Base-by-base conservation (phyloP, 2,329 filamentous ascomycete species). In the Lasiodiplodia gonubiensis region DNA sequence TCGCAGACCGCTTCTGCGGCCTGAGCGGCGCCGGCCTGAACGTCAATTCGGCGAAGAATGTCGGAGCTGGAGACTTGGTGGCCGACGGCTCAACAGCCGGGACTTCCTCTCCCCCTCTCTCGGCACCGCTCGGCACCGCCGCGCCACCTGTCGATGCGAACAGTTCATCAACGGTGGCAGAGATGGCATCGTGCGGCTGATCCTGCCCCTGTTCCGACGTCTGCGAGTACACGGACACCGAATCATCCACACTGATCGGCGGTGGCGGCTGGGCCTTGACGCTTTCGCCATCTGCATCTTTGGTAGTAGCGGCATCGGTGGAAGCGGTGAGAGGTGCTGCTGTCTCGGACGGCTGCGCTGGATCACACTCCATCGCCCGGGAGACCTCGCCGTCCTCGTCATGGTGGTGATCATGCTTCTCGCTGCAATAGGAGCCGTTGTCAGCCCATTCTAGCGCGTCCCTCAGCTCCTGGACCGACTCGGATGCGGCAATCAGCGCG, bases 381-480 rank as follows among this genome's bases (percentile, higher is more conserved):
- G 35, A 2, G 51, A 54, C 12, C 8, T 33, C 27, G 27, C 5
- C 35, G 27, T 54, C 51, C 7, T 54, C 25, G 27, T 30, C 51
- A 16, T 11, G 11, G 11, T 4, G 25, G 51, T 54, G 4, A n/a
- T 8, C 11, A 2, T 25, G 16, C 30, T 30, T 30, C 2, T 53
- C n/a, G 18, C 21, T 18, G 7, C 27, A 37, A 37, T 25, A 10
- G 14, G 52, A 55, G 52, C 33, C 52, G 30, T 33, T 30, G 18
- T 30, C 27, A 1, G 33, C 52, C 52, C 33, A 33, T 14, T 55
- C 52, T 30, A 55, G 30, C 55, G 35, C 55, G 14, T 35, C 37
- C 37, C 39, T 48, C 55, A 60, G 37, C 55, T 60, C 55, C 23
- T 42, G 27, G 37, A 60, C 37, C 30, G 55, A 48, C 23, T 60